A percentile compares a stretch with the other conserved stretches of the same genome.
These are phyloP conservation scores for Malus hybrid DNA, from an alignment of 331 rosid species.

Conservation along the genomic window DNA sequence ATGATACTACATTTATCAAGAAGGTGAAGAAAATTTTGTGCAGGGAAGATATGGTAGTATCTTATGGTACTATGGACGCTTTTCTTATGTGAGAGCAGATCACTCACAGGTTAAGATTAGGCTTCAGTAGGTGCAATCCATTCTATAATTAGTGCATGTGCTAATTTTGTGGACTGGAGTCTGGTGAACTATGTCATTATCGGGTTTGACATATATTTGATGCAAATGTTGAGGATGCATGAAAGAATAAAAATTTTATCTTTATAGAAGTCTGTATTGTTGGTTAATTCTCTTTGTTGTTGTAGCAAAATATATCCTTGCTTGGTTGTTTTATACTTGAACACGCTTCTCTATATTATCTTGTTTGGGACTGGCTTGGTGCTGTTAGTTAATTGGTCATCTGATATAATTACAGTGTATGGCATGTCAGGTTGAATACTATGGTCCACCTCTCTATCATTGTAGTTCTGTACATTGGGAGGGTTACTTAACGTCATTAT, in stretches of 20 bases:
- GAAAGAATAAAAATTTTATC: neutral
- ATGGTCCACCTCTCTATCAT: neutral
- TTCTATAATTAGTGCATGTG: neutral
- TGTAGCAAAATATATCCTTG: neutral
- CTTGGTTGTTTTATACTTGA: neutral
- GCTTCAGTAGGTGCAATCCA: neutral
- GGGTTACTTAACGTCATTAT: neutral
- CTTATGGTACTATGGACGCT: neutral
- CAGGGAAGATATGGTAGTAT: neutral
- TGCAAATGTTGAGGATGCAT: neutral
- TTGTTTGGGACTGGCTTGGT: neutral
- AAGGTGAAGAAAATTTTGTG: neutral
- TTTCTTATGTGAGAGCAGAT: neutral
- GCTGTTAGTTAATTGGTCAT: neutral
- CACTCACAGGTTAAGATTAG: neutral
- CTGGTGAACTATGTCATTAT: neutral
- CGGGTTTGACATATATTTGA: neutral
- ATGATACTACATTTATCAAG: neutral
- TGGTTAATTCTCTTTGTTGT: neutral
- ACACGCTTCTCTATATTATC: neutral
- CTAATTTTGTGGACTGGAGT: neutral
- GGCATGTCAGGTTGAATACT: neutral
- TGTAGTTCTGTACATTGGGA: neutral
- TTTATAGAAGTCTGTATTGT: neutral
- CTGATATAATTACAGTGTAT: neutral